These are phyloP conservation scores for Sarcomyxa edulis DNA, from an alignment of 768 basidiomycete species.

Conservation along the genomic window DNA sequence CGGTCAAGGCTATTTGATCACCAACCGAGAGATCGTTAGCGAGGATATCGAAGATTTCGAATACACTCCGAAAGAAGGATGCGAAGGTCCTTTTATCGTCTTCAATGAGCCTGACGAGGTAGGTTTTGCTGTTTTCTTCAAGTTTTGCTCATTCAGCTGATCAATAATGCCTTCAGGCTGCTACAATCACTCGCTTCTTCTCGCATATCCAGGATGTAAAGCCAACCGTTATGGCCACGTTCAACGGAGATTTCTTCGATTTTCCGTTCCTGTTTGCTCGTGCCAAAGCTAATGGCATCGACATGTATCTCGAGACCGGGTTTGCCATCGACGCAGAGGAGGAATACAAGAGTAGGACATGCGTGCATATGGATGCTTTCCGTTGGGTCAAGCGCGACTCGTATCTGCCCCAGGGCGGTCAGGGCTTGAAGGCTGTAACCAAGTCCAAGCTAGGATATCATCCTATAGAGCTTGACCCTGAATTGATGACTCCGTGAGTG, in stretches of 20 bases:
- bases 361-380: constrained; percentile 99
- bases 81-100: constrained; percentile 92
- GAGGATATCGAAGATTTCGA: constrained; percentile 99
- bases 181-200: constrained; percentile 83
- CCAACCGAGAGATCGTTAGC: constrained; percentile 93
- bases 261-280: constrained; percentile 93
- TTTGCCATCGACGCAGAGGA: constrained; percentile 90
- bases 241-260: constrained; percentile 99
- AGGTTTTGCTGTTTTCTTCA: constrained; percentile 9
- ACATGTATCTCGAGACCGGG: constrained; percentile 94
- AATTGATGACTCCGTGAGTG: constrained; percentile 96
- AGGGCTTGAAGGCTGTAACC: constrained; percentile 97
- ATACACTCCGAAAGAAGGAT: constrained; percentile 97
- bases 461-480: constrained; percentile 95
- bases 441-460: constrained; percentile 94
- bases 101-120: constrained; percentile 96
- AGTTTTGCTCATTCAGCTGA: neutral
- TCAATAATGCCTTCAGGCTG: constrained; percentile 44
- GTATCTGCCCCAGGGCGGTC: constrained; percentile 96
- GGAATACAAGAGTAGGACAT: constrained; percentile 89
- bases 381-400: constrained; percentile 99
- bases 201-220: constrained; percentile 89
- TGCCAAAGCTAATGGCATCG: constrained; percentile 83
- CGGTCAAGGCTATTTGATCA: constrained; percentile 95
- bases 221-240: constrained; percentile 96